Evolutionary conservation across 768 basidiomycete genomes (phyloP).

Genomic region (Cantharellus cinnabarinus): DNA sequence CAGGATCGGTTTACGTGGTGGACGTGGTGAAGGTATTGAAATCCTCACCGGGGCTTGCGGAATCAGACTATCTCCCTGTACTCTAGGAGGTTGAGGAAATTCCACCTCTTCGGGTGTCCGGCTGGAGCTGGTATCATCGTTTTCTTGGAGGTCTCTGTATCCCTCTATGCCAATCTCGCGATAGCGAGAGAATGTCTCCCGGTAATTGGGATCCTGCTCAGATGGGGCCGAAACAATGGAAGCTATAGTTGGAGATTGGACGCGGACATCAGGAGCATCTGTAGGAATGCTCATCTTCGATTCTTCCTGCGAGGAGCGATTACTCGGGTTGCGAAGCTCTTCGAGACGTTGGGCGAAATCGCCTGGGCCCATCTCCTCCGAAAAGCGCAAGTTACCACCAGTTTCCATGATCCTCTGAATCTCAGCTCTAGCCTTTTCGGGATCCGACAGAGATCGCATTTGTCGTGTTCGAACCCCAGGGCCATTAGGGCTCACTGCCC

Average conservation of each 20-base stretch:
- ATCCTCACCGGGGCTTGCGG: neutral
- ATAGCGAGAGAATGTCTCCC: no score
- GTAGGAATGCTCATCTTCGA: conserved; percentile 2
- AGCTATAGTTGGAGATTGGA: conserved; percentile 3
- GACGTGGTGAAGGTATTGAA: neutral
- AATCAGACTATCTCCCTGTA: neutral
- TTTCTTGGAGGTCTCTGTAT: no score
- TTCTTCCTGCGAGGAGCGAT: neutral
- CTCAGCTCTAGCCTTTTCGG: conserved; percentile 53
- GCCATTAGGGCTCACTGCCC: neutral
- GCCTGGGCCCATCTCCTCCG: neutral
- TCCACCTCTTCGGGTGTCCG: no score
- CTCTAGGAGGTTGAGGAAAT: no score
- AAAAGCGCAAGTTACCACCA: neutral
- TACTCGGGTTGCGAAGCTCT: neutral
- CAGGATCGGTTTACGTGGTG: no score
- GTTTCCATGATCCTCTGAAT: conserved; percentile 15
- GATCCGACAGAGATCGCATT: conserved; percentile 22
- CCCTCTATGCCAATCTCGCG: no score
- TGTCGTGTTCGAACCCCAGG: conserved; percentile 10
- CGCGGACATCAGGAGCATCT: conserved; percentile 1
- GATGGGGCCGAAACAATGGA: neutral
- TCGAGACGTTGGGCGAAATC: neutral
- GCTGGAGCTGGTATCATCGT: no score
- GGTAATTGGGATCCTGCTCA: neutral